Evolutionary conservation across 257 asterid genomes (phyloP).

Genomic region (Buddleja alternifolia): DNA sequence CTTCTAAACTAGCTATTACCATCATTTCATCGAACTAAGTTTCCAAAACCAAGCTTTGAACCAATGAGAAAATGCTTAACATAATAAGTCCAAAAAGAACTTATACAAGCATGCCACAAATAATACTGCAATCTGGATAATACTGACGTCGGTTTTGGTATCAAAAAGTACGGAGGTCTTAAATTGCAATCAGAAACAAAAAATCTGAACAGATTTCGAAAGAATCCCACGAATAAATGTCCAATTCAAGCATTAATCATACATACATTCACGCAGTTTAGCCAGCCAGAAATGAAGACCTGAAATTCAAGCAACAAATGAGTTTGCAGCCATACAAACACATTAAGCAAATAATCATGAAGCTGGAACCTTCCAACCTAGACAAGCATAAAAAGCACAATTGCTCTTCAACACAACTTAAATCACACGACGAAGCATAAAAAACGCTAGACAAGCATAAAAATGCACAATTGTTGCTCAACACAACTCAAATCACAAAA

Average conservation of each 20-base stretch:
- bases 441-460: too few relatives aligned
- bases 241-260: conserved; percentile 20
- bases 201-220: background rate
- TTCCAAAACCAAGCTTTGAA: background rate
- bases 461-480: too few relatives aligned
- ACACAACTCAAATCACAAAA: too few relatives aligned
- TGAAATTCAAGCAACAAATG: conserved; percentile 23
- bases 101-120: too few relatives aligned
- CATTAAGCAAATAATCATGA: conserved; percentile 5
- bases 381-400: conserved; percentile 16
- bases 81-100: background rate
- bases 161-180: background rate
- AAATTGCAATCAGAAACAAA: background rate
- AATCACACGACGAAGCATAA: background rate
- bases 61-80: conserved; percentile 19
- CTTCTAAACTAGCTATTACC: background rate
- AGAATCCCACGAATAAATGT: background rate
- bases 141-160: background rate
- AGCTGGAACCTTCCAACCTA: conserved; percentile 25
- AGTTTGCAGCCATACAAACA: conserved; percentile 3
- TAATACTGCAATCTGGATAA: too few relatives aligned
- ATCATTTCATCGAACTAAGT: background rate
- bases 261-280: background rate
- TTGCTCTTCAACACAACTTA: background rate
- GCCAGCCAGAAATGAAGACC: background rate